These are phyloP conservation scores for Isabelozyma rhagii DNA, from an alignment of 805 yeast species.

Conservation along the genomic window DNA sequence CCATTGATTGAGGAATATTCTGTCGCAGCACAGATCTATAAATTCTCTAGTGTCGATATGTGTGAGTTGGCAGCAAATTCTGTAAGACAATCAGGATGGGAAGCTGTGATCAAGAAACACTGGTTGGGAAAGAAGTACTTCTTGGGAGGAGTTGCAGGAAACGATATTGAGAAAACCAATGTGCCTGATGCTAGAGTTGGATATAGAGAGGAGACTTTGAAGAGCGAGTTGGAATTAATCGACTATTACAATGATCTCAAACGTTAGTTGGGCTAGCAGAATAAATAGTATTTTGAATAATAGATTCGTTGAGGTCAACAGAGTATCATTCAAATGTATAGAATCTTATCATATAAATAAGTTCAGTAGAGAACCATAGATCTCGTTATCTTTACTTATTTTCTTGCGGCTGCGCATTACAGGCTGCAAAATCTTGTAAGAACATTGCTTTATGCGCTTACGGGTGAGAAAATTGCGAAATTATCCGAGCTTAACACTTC, in stretches of 20 bases:
- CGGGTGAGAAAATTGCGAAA: slow-evolving; percentile 4
- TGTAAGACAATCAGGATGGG: slow-evolving; percentile 93
- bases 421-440: slow-evolving; percentile 2
- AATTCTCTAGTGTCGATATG: slow-evolving; percentile 92
- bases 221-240: slow-evolving; percentile 67
- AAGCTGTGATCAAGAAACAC: slow-evolving; percentile 76
- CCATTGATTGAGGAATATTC: slow-evolving; percentile 97
- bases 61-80: slow-evolving; percentile 95
- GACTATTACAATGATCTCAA: slow-evolving; percentile 46
- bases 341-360: too few species aligned
- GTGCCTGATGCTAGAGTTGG: slow-evolving; percentile 87
- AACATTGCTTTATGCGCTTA: slow-evolving; percentile 10
- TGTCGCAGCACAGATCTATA: slow-evolving; percentile 97
- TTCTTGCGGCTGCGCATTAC: not conserved
- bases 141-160: slow-evolving; percentile 66
- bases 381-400: not conserved
- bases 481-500: not conserved
- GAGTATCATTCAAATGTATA: too few species aligned
- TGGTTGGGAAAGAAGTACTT: slow-evolving; percentile 80
- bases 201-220: slow-evolving; percentile 78
- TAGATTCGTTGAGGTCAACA: too few species aligned
- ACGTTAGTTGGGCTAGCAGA: not conserved
- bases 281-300: too few species aligned
- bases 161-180: slow-evolving; percentile 89
- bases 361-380: too few species aligned